Conservation (phyloP, 2,329 filamentous ascomycete species). For the Colletotrichum agaves region DNA sequence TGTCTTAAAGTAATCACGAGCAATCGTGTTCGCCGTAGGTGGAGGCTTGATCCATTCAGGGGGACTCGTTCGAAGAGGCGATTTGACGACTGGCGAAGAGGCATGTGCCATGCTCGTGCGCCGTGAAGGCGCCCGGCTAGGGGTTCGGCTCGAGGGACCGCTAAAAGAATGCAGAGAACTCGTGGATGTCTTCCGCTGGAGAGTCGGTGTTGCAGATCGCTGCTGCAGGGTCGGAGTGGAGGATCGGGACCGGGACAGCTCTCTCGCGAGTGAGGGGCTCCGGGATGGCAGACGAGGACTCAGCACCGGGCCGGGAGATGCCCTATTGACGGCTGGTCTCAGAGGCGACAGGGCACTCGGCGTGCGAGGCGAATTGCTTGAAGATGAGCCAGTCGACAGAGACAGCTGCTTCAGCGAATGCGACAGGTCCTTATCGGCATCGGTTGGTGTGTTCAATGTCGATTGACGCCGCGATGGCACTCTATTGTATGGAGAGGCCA, state of each 20-base stretch:
- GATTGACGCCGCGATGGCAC: conserved; percentile 48
- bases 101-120: conserved; percentile 60
- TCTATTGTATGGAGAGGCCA: conserved; percentile 34
- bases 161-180: conserved; percentile 65
- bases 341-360: conserved; percentile 48
- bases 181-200: conserved; percentile 67
- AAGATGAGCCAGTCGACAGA: conserved; percentile 47
- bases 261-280: conserved; percentile 55
- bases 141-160: conserved; percentile 44
- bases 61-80: conserved; percentile 48
- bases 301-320: conserved; percentile 50
- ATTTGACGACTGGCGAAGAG: conserved; percentile 55
- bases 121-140: conserved; percentile 54
- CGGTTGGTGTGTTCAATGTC: conserved; percentile 43
- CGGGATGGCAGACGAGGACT: conserved; percentile 51
- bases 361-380: conserved; percentile 43
- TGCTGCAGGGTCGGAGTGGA: conserved; percentile 61
- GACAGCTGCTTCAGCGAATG: conserved; percentile 58
- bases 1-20: conserved; percentile 73
- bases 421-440: conserved; percentile 49
- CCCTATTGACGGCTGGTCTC: conserved; percentile 49
- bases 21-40: conserved; percentile 66
- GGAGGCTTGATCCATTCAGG: conserved; percentile 51
- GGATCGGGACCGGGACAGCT: conserved; percentile 51
- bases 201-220: conserved; percentile 55